Evolutionary conservation across 495 filamentous ascomycete species (phyloP).

Genomic region (Saxophila tyrrhenica): DNA sequence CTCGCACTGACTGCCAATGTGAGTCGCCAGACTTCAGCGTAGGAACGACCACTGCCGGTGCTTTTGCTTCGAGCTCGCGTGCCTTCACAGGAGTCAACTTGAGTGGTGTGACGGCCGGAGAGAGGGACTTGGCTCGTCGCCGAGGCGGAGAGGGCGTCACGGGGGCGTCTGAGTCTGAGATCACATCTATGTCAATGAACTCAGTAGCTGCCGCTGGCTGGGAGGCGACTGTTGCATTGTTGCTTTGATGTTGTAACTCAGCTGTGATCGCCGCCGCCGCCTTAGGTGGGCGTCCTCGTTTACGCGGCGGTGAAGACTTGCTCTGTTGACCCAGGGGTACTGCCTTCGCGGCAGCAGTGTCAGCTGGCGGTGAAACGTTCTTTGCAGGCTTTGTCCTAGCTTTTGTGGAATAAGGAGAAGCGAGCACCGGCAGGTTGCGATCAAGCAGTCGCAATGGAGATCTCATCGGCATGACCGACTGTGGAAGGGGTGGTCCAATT

Average conservation of each 20-base stretch:
- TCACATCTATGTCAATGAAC: constrained; percentile 29
- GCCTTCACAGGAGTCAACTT: background rate
- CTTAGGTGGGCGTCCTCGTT: constrained; percentile 23
- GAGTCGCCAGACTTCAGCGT: constrained; percentile 7
- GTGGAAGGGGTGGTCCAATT: no score
- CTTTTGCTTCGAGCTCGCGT: background rate
- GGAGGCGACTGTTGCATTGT: background rate
- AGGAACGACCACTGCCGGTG: background rate
- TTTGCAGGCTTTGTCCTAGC: no score
- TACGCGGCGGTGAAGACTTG: background rate
- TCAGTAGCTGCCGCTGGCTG: constrained; percentile 4
- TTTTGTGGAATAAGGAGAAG: no score
- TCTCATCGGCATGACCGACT: background rate
- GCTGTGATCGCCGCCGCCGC: background rate
- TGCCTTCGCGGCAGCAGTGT: no score
- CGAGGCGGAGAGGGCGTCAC: constrained; percentile 25
- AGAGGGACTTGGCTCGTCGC: constrained; percentile 15
- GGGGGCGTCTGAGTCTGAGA: constrained; percentile 26
- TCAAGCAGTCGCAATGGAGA: background rate
- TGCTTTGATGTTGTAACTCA: no score
- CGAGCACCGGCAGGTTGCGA: background rate
- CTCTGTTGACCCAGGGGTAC: background rate
- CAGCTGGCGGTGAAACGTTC: no score
- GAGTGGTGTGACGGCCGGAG: constrained; percentile 9
- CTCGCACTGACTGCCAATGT: constrained; percentile 14